Evolutionary conservation across 352 stramenopile species (phyloP).

Genomic region (Phytopythium delawarense): DNA sequence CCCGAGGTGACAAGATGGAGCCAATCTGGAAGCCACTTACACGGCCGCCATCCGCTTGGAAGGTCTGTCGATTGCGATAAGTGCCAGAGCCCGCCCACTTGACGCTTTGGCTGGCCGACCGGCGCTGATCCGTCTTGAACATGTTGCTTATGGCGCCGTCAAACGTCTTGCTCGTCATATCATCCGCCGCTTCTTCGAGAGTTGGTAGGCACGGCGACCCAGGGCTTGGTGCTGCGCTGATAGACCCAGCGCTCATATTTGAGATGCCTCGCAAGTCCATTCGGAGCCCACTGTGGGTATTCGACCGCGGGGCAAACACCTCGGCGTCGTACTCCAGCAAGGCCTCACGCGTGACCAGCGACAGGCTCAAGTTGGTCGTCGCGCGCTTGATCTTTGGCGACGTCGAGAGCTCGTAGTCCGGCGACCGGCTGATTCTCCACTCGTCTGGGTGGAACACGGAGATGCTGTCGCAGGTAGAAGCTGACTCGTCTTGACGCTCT

Average conservation of each 20-base stretch:
- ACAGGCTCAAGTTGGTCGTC: slow-evolving; percentile 25
- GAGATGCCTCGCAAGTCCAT: neutral
- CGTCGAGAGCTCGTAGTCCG: slow-evolving; percentile 34
- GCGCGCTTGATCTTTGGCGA: slow-evolving; percentile 18
- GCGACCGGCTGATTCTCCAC: slow-evolving; percentile 42
- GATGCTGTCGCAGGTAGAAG: neutral
- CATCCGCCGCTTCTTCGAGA: neutral
- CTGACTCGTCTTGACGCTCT: slow-evolving; percentile 8
- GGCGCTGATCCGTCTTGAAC: neutral
- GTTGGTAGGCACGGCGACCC: neutral
- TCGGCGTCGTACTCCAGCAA: slow-evolving; percentile 63
- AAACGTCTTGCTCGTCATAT: slow-evolving; percentile 2
- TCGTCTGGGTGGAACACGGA: slow-evolving; percentile 16
- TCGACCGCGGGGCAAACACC: slow-evolving; percentile 36
- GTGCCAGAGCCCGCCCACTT: neutral
- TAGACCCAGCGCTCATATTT: neutral
- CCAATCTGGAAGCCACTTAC: neutral
- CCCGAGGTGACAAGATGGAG: slow-evolving; percentile 6
- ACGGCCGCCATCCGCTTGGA: neutral
- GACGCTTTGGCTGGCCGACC: neutral
- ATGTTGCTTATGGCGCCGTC: slow-evolving; percentile 2
- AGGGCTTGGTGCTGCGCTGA: neutral
- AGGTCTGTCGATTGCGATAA: neutral
- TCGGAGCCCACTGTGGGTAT: neutral
- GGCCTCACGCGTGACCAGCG: slow-evolving; percentile 33